Evolutionary conservation across 345 rosid species (phyloP).

Genomic region (Corchorus capsularis): DNA sequence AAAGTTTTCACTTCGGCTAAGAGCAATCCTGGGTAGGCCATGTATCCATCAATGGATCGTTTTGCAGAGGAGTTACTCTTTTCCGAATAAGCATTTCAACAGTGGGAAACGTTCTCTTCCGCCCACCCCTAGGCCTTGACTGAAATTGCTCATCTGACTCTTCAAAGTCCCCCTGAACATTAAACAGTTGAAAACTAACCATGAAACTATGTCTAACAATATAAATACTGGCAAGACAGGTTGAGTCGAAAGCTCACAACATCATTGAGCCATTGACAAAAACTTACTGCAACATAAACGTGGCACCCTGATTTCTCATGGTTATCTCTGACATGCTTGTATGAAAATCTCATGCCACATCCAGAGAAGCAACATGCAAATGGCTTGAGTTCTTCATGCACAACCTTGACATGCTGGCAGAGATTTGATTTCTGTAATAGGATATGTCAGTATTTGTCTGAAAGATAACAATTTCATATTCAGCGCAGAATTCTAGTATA

Average conservation of each 20-base stretch:
- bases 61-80: slow-evolving; percentile 37
- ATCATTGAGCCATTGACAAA: not conserved
- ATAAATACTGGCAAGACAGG: not conserved
- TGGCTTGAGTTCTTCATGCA: slow-evolving; percentile 54
- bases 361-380: slow-evolving; percentile 57
- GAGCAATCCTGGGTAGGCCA: not conserved
- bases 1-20: not conserved
- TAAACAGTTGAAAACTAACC: not conserved
- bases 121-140: slow-evolving; percentile 80
- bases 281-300: slow-evolving; percentile 58
- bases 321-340: slow-evolving; percentile 77
- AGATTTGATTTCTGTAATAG: slow-evolving; percentile 68
- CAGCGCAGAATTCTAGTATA: not conserved
- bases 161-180: slow-evolving; percentile 71
- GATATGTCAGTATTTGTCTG: not conserved
- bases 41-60: slow-evolving; percentile 17
- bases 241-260: too few relatives aligned
- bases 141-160: slow-evolving; percentile 65
- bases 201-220: not conserved
- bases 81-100: slow-evolving; percentile 36
- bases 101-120: slow-evolving; percentile 58
- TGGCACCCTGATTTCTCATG: slow-evolving; percentile 69
- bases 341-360: slow-evolving; percentile 73
- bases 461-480: not conserved
- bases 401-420: slow-evolving; percentile 66